Conservation (phyloP, 306 rosid genomes). For the Medicago lupulina region DNA sequence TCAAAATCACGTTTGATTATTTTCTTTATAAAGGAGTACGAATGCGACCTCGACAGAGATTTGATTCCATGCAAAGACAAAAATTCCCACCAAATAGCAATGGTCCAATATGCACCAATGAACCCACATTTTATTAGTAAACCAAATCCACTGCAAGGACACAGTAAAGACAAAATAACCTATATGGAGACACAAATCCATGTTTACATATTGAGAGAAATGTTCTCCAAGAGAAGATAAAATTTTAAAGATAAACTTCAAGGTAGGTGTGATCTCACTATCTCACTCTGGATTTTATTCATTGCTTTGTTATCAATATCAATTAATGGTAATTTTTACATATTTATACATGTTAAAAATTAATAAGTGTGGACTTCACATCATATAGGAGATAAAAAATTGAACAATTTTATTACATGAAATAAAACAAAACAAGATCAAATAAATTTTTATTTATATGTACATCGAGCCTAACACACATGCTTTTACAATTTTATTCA, state of each 20-base stretch:
- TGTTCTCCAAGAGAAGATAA: not conserved
- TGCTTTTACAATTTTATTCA: not conserved
- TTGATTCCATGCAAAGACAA: not conserved
- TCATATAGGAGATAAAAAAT: too few species aligned
- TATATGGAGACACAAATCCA: not conserved
- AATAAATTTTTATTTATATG: not conserved
- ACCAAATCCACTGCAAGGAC: not conserved
- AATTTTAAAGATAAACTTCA: too few species aligned
- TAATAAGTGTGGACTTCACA: too few species aligned
- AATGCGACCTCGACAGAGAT: not conserved
- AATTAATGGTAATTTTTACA: too few species aligned
- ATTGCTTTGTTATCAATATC: too few species aligned
- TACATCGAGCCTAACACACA: not conserved
- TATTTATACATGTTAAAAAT: too few species aligned
- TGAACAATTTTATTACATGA: not conserved
- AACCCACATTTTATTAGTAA: not conserved
- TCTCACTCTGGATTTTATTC: not conserved
- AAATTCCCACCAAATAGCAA: not conserved
- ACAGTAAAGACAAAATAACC: not conserved
- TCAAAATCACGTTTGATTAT: constrained; percentile 26
- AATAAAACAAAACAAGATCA: not conserved
- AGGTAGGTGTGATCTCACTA: not conserved
- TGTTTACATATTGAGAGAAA: not conserved
- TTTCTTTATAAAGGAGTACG: not conserved
- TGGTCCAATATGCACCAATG: constrained; percentile 27